A percentile compares a stretch with the other conserved stretches of the same genome.
These are phyloP conservation scores for Cruciata laevipes DNA, from an alignment of 257 asterid genomes.

Conservation along the genomic window DNA sequence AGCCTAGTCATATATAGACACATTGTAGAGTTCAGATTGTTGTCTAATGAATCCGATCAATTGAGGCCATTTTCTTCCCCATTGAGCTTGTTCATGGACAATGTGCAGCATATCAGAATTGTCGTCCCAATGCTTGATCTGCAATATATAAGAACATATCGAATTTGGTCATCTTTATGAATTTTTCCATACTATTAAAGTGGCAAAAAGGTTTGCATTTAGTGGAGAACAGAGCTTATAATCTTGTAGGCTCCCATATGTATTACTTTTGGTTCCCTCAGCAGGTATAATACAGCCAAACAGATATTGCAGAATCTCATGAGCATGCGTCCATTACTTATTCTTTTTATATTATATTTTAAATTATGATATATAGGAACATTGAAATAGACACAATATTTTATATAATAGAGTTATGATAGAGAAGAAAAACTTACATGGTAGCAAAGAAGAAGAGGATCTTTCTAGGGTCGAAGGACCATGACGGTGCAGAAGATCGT, in stretches of 20 bases:
- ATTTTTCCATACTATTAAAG: too few relatives aligned
- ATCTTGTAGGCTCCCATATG: constrained; percentile 15
- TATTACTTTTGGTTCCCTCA: constrained; percentile 14
- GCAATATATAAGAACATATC: not conserved
- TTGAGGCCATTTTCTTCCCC: constrained; percentile 24
- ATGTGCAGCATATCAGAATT: constrained; percentile 32
- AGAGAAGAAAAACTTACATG: constrained; percentile 27
- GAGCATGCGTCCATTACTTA: not conserved
- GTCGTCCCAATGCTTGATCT: constrained; percentile 51
- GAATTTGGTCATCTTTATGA: too few relatives aligned
- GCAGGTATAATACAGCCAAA: not conserved
- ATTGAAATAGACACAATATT: too few relatives aligned
- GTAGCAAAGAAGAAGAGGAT: constrained; percentile 79
- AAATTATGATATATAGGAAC: too few relatives aligned
- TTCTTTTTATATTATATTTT: too few relatives aligned
- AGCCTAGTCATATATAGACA: too few relatives aligned
- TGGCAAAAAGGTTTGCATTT: not conserved
- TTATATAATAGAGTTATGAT: too few relatives aligned
- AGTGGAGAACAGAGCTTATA: constrained; percentile 6
- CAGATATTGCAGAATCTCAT: not conserved
- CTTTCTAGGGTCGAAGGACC: constrained; percentile 53
- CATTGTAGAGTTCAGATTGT: not conserved
- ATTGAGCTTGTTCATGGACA: constrained; percentile 26
- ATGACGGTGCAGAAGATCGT: constrained; percentile 41
- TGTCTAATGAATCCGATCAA: constrained; percentile 8